phyloP scores from a whole-genome alignment of 2,329 filamentous ascomycete genomes.

The Scolecobasidium constrictum region DNA sequence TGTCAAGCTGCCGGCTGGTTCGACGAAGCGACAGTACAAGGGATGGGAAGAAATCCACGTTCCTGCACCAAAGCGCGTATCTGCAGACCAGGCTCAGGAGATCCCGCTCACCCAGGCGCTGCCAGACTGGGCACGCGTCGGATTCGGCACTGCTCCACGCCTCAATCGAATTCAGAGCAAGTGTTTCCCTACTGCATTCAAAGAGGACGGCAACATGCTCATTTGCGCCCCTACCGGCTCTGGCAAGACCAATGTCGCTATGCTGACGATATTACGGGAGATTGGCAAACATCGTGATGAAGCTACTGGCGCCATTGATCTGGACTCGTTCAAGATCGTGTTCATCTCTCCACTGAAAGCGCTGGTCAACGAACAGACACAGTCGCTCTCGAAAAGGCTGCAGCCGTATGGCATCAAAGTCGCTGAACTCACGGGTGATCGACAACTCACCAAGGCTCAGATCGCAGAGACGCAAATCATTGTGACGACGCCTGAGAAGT shows the following conservation, averaged over 20 bases:
- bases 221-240: slow-evolving; percentile 95
- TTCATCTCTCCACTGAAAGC: slow-evolving; percentile 96
- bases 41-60: slow-evolving; percentile 98
- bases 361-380: slow-evolving; percentile 93
- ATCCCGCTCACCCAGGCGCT: slow-evolving; percentile 73
- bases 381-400: slow-evolving; percentile 87
- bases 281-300: slow-evolving; percentile 91
- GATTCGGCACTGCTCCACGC: slow-evolving; percentile 76
- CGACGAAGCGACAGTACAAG: slow-evolving; percentile 83
- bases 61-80: slow-evolving; percentile 77
- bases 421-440: slow-evolving; percentile 92
- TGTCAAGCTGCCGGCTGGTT: slow-evolving; percentile 85
- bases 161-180: slow-evolving; percentile 94
- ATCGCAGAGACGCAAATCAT: slow-evolving; percentile 97
- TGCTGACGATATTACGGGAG: slow-evolving; percentile 91
- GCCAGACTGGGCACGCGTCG: slow-evolving; percentile 81
- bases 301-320: slow-evolving; percentile 81
- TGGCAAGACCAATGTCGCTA: slow-evolving; percentile 97
- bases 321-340: slow-evolving; percentile 96
- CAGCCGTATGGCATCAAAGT: slow-evolving; percentile 87
- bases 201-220: slow-evolving; percentile 93
- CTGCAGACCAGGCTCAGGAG: slow-evolving; percentile 62
- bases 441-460: slow-evolving; percentile 96
- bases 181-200: slow-evolving; percentile 83
- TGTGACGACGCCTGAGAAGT: slow-evolving; percentile 97